These are phyloP conservation scores for Stramenopiles sp. DNA, from an alignment of 352 stramenopile genomes.

Conservation along the genomic window DNA sequence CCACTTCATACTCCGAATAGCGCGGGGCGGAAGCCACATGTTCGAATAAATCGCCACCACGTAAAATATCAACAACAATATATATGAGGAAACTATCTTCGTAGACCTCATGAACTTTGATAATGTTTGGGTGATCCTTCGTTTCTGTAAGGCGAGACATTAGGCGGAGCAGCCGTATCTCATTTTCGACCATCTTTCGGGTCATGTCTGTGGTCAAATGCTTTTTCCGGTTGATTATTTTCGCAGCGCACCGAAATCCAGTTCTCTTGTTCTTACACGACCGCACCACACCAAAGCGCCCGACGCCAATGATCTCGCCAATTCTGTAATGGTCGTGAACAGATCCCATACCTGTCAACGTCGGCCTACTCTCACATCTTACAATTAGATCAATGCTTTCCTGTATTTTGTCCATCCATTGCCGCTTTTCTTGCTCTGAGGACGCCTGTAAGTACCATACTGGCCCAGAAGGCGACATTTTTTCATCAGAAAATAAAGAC, in stretches of 20 bases:
- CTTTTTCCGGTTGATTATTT: neutral
- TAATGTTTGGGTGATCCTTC: neutral
- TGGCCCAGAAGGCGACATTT: neutral
- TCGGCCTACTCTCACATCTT: neutral
- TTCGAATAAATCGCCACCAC: constrained; percentile 1
- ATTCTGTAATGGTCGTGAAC: neutral
- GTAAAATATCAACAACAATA: neutral
- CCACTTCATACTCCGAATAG: neutral
- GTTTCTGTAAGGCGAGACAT: neutral
- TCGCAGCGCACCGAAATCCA: neutral
- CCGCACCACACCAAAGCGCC: neutral
- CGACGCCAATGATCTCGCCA: neutral
- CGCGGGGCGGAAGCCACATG: neutral
- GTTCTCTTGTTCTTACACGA: neutral
- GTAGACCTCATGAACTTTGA: neutral
- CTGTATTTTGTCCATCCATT: neutral
- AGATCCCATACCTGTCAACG: neutral
- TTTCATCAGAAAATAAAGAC: neutral
- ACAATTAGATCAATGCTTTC: neutral
- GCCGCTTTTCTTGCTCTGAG: neutral
- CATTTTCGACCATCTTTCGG: neutral
- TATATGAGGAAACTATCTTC: constrained; percentile 3
- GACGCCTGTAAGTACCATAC: neutral
- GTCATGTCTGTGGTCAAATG: neutral
- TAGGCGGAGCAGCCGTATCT: neutral